Base-by-base conservation (phyloP, 805 yeast species). In the Candida ulmi region DNA sequence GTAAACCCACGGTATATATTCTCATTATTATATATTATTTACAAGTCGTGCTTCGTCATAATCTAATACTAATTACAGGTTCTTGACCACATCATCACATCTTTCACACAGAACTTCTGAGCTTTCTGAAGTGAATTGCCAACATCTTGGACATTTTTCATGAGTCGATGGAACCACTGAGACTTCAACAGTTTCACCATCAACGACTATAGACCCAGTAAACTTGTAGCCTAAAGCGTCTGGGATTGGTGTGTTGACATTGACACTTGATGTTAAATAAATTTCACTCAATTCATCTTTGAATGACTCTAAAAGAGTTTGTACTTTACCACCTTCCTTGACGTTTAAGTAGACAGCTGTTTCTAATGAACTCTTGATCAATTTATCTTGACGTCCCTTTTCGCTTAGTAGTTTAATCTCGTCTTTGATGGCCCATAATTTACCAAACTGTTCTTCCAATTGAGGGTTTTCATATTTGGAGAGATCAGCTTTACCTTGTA, bases 101-200 rank as follows among this genome's bases (percentile, higher is more conserved):
- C 93, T 73, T 1, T 39, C 31, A 59, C 99, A 91, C 23, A 88
- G 63, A 2, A 58, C 59, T 11, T 76, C 76, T 27, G 71, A 78
- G 0, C 45, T 50, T 1, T 53, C 60, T 0, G 95, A 66, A 8
- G 74, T 75, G 55, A 63, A 79, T 53, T 86, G 86, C 99, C 99
- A 93, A 62, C 99, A 93, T 57, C 99, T 74, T 7, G 96, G 95
- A 58, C 99, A 93, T 53, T 88, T 88, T 38, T 63, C 62, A 2
- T 65, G 54, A 0, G 57, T 41, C 0, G 88, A 72, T 5, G 69
- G 66, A 8, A 68, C 60, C 3, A 83, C 71, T 3, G 57, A 45
- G 4, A 76, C 51, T 2, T 47, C 48, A 7, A 68, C 40, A 4
- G 37, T 54, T 8, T 49, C 51, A 2, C 58, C 66, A 8, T 51